These are phyloP conservation scores for Xylaria hypoxylon DNA, from an alignment of 2,329 filamentous ascomycete species.

Conservation along the genomic window DNA sequence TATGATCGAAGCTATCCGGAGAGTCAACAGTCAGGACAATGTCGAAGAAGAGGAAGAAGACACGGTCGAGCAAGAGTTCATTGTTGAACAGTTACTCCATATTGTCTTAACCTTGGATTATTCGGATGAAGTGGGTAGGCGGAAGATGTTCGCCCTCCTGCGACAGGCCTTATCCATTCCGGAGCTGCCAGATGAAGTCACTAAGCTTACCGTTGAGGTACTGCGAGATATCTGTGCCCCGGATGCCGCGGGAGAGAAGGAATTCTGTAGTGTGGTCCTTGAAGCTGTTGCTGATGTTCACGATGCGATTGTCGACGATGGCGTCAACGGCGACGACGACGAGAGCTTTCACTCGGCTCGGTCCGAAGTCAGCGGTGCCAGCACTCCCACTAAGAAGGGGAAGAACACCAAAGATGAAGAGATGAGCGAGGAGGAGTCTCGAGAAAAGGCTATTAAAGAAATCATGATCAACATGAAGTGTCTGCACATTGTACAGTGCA, in stretches of 20 bases:
- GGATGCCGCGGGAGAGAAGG: slow-evolving; percentile 78
- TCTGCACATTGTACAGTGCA: slow-evolving; percentile 95
- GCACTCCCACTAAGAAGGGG: slow-evolving; percentile 63
- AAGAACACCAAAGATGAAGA: slow-evolving; percentile 58
- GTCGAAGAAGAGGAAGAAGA: slow-evolving; percentile 78
- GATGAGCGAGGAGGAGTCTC: slow-evolving; percentile 72
- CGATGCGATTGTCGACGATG: slow-evolving; percentile 85
- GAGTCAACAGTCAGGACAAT: slow-evolving; percentile 64
- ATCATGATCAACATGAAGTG: slow-evolving; percentile 99
- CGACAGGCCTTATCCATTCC: slow-evolving; percentile 86
- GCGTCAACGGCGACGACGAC: slow-evolving; percentile 65
- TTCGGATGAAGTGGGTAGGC: slow-evolving; percentile 93
- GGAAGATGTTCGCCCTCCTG: slow-evolving; percentile 94
- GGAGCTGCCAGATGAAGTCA: slow-evolving; percentile 91
- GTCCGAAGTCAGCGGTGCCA: slow-evolving; percentile 81
- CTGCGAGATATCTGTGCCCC: slow-evolving; percentile 85
- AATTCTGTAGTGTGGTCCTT: slow-evolving; percentile 86
- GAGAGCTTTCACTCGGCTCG: slow-evolving; percentile 95
- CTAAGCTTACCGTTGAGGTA: slow-evolving; percentile 85
- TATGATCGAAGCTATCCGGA: slow-evolving; percentile 72
- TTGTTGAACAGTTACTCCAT: slow-evolving; percentile 93
- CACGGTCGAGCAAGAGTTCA: slow-evolving; percentile 90
- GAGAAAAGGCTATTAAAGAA: slow-evolving; percentile 83
- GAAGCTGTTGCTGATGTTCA: slow-evolving; percentile 97
- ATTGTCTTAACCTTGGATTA: slow-evolving; percentile 95